A percentile compares a stretch with the other conserved stretches of the same genome.
Conservation (phyloP, 139 green algal species). For the Tetradesmus lagerheimii region DNA sequence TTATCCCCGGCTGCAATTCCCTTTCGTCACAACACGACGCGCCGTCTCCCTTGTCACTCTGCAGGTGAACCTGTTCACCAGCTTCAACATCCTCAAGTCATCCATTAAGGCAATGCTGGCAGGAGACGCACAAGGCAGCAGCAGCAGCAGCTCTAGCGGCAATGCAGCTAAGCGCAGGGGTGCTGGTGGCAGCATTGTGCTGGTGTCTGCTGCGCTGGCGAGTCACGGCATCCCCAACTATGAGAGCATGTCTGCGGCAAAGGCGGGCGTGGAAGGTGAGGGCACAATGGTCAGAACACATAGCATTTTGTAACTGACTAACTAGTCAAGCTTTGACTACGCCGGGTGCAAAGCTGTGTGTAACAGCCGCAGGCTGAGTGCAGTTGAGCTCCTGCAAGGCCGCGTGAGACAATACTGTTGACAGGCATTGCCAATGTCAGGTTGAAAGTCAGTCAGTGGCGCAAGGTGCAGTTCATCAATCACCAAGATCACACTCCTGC, state of each 20-base stretch:
- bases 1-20: too few relatives aligned
- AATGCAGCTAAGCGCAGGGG: not conserved
- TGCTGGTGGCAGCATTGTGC: conserved; percentile 67
- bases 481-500: too few relatives aligned
- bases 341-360: too few relatives aligned
- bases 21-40: too few relatives aligned
- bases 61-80: conserved; percentile 51
- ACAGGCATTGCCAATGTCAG: too few relatives aligned
- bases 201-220: conserved; percentile 69
- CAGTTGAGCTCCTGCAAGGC: too few relatives aligned
- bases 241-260: conserved; percentile 79
- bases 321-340: too few relatives aligned
- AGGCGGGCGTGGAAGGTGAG: conserved; percentile 71
- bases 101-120: conserved; percentile 64
- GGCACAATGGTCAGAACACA: too few relatives aligned
- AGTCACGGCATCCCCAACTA: conserved; percentile 69
- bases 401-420: too few relatives aligned
- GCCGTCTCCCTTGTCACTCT: not conserved
- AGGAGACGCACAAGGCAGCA: conserved; percentile 48
- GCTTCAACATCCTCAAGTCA: conserved; percentile 55
- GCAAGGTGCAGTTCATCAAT: too few relatives aligned
- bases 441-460: too few relatives aligned
- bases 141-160: not conserved
- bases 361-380: not conserved
- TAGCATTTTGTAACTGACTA: too few relatives aligned